These are phyloP conservation scores for Letharia lupina DNA, from an alignment of 495 filamentous ascomycete genomes.

Conservation along the genomic window DNA sequence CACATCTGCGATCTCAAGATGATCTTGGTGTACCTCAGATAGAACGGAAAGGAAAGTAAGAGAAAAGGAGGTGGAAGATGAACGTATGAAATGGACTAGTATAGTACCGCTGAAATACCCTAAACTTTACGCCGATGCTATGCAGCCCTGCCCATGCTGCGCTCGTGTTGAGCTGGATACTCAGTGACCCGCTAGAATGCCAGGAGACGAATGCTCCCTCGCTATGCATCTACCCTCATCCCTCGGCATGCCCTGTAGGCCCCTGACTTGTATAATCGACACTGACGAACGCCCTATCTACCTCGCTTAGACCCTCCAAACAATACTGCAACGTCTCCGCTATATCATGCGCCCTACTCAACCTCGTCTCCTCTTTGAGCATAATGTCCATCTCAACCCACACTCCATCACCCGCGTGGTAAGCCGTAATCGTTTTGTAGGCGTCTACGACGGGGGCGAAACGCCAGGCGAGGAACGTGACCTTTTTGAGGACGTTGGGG, in stretches of 20 bases:
- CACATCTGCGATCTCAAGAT: not conserved
- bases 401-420: conserved; percentile 81
- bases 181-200: not conserved
- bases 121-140: not conserved
- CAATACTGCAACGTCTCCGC: conserved; percentile 77
- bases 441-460: conserved; percentile 82
- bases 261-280: conserved; percentile 24
- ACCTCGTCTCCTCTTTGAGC: conserved; percentile 61
- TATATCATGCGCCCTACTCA: conserved; percentile 80
- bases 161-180: not conserved
- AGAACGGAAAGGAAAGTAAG: not conserved
- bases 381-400: conserved; percentile 81
- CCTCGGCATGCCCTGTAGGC: conserved; percentile 23
- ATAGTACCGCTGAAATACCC: not conserved
- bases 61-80: not conserved
- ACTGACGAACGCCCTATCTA: conserved; percentile 25
- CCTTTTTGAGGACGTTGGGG: conserved; percentile 68
- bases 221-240: conserved; percentile 6
- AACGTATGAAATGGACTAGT: not conserved
- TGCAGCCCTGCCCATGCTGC: not conserved
- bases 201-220: not conserved
- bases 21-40: not conserved
- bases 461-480: conserved; percentile 86
- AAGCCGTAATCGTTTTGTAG: conserved; percentile 80
- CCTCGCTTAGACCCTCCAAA: conserved; percentile 22